Conservation (phyloP, 139 green algal genomes). For the Nannochloris sp. region DNA sequence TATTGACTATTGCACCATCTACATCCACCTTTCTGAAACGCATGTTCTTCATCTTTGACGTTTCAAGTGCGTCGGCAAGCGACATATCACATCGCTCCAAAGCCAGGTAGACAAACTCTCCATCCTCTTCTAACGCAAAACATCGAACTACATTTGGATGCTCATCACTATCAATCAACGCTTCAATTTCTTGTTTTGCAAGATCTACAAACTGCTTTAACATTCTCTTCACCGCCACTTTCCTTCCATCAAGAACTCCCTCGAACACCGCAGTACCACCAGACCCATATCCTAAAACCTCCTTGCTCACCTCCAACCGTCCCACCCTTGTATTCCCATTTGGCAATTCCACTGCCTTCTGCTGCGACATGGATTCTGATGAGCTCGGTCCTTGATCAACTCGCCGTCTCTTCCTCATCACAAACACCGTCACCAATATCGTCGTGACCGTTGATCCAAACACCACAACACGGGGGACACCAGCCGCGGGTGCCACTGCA, state of each 20-base stretch:
- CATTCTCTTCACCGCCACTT: constrained; percentile 84
- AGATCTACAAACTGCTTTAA: constrained; percentile 77
- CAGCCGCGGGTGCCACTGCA: not conserved
- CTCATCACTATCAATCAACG: constrained; percentile 88
- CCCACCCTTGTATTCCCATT: not conserved
- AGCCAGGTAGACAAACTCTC: constrained; percentile 94
- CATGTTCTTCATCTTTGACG: not conserved
- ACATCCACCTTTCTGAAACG: not conserved
- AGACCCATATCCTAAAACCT: constrained; percentile 54
- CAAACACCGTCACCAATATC: too few species aligned
- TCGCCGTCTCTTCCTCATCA: too few species aligned
- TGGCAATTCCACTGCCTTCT: not conserved
- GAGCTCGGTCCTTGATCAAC: too few species aligned
- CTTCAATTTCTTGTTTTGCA: constrained; percentile 84
- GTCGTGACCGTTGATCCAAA: too few species aligned
- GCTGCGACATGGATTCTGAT: not conserved
- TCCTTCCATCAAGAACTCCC: constrained; percentile 64
- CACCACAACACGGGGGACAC: too few species aligned
- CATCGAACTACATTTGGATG: constrained; percentile 85
- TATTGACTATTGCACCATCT: constrained; percentile 11
- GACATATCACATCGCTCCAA: constrained; percentile 76
- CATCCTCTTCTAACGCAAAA: constrained; percentile 96
- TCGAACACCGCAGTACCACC: constrained; percentile 82
- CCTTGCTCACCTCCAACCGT: constrained; percentile 46
- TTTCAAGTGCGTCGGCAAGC: constrained; percentile 37